Base-by-base conservation (phyloP, 106 monocot species). In the Apostasia shenzhenica region DNA sequence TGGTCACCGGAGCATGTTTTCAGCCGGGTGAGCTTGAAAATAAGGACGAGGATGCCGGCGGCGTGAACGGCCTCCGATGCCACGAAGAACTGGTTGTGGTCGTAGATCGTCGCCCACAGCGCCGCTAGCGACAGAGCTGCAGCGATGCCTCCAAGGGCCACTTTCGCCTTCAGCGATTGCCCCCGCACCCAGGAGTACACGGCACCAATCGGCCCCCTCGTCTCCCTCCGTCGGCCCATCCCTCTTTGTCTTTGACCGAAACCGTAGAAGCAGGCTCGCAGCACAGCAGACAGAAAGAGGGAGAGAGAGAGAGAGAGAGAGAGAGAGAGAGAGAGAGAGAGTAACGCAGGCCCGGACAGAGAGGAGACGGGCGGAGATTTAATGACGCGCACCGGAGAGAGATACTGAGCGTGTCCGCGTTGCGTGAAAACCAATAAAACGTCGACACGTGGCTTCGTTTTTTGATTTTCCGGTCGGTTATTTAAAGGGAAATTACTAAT, bases 41-140 rank as follows among this genome's bases (percentile, higher is more conserved):
- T 50, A 49, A 75, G 75, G 41, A 75, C 75, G 8, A 75, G 11
- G 68, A 75, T 67, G 6, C 75, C 75, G n/a, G 60, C 59, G 44
- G 68, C 48, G 37, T 75, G 75, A 2, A 75, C 75, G 41, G n/a
- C 52, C 14, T 75, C 75, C 3, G 75, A 48, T 2, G 63, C 68
- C 5, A 75, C 68, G 49, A 59, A 59, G 68, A 75, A 68, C 37
- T 67, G 59, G 60, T 59, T 59, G 26, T 48, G 52, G n/a, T 67
- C 48, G 9, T 6, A 50, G 41, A 60, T 49, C 8, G 68, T 42
- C 3, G 49, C 5, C 59, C 14, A 50, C 14, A 75, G 50, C 8
- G 59, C 67, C 4, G 42, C 14, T 0, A 75, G 41, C 43, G 41
- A 13, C 14, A 75, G 10, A 12, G 68, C 10, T 14, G 75, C 57